Evolutionary conservation across 805 yeast species (phyloP).

Genomic region (Sugiyamaella valdiviana): DNA sequence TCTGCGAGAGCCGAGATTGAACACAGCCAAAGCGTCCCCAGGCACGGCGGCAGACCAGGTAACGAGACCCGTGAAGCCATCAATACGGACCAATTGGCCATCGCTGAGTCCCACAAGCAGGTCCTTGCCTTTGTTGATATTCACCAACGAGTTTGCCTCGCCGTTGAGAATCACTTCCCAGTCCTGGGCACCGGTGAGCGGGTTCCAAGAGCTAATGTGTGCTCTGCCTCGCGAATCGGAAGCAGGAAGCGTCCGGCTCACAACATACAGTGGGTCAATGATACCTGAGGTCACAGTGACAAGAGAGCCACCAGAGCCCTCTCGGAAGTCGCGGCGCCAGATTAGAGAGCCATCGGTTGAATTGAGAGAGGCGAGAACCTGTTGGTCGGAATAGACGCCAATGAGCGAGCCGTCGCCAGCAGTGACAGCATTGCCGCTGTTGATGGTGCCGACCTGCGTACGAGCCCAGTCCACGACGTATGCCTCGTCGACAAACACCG

Average conservation of each 20-base stretch:
- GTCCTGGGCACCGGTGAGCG: constrained; percentile 4
- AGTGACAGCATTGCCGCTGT: constrained; percentile 1
- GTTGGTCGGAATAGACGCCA: constrained; percentile 22
- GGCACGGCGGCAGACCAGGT: constrained; percentile 5
- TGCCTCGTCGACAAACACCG: constrained; percentile 33
- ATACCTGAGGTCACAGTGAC: background rate
- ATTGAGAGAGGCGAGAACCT: constrained; percentile 23
- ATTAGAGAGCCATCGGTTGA: constrained; percentile 21
- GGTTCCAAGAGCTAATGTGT: constrained; percentile 2
- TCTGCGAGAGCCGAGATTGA: background rate
- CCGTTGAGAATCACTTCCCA: background rate
- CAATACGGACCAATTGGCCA: constrained; percentile 28
- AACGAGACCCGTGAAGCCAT: constrained; percentile 25
- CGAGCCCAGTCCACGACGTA: constrained; percentile 30
- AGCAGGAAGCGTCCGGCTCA: background rate
- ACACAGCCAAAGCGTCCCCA: background rate
- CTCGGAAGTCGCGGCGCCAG: constrained; percentile 25
- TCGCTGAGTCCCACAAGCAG: constrained; percentile 18
- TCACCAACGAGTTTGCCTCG: background rate
- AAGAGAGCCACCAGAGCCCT: background rate
- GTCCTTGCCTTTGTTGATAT: background rate
- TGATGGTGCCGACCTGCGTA: constrained; percentile 22
- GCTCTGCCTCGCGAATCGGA: background rate
- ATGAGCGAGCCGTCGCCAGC: constrained; percentile 13
- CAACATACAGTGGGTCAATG: background rate